A percentile compares a stretch with the other conserved stretches of the same genome.
phyloP scores from a whole-genome alignment of 2,329 filamentous ascomycete genomes.

The Incumbomyces delicatus region DNA sequence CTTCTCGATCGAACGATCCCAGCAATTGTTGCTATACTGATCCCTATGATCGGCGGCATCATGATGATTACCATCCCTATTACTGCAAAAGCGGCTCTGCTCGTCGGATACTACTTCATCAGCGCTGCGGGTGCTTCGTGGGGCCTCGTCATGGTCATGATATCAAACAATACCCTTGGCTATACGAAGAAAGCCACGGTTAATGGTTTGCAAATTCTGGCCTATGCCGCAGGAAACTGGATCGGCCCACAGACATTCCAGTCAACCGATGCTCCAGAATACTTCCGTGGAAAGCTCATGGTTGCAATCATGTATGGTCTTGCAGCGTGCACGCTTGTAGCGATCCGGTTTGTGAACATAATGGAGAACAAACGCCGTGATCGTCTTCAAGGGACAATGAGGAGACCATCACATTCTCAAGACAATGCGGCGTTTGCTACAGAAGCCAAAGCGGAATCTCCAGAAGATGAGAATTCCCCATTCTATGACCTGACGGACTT shows the following conservation, averaged over 20 bases:
- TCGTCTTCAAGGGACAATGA: too few species aligned
- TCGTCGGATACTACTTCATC: constrained; percentile 45
- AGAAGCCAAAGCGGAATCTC: too few species aligned
- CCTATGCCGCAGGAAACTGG: constrained; percentile 30
- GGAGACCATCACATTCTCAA: too few species aligned
- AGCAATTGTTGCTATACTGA: constrained; percentile 30
- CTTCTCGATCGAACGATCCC: constrained; percentile 37
- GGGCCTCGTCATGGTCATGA: constrained; percentile 28
- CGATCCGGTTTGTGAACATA: too few species aligned
- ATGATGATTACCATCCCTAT: constrained; percentile 42
- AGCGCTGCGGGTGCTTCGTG: constrained; percentile 27
- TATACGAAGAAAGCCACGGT: constrained; percentile 31
- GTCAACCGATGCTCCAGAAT: constrained; percentile 26
- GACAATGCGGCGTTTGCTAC: too few species aligned
- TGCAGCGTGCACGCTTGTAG: background rate
- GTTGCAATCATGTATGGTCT: constrained; percentile 28
- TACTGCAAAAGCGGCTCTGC: constrained; percentile 38
- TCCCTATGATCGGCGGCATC: constrained; percentile 35
- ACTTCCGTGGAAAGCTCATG: constrained; percentile 26
- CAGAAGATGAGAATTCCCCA: too few species aligned
- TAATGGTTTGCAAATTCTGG: constrained; percentile 27
- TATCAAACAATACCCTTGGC: constrained; percentile 29
- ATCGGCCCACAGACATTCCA: constrained; percentile 29
- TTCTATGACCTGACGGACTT: too few species aligned
- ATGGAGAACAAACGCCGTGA: too few species aligned